phyloP scores from a whole-genome alignment of 306 rosid genomes.

The Dalbergia cultrata region DNA sequence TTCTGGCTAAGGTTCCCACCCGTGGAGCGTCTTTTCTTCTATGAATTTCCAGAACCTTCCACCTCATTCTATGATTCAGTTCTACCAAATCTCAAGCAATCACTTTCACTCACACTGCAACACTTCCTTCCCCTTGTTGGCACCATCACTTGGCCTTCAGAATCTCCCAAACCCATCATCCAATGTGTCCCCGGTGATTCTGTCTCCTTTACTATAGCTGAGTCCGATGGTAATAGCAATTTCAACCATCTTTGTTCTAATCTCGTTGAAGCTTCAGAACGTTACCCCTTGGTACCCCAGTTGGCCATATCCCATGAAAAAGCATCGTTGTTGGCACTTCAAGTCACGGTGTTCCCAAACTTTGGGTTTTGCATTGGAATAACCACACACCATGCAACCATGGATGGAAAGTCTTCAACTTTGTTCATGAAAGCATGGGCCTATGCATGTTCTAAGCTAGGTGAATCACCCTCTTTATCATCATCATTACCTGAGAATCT shows the following conservation, averaged over 20 bases:
- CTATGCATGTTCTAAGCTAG: not conserved
- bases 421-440: slow-evolving; percentile 45
- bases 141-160: slow-evolving; percentile 37
- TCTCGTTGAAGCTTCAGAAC: not conserved
- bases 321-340: slow-evolving; percentile 33
- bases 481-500: slow-evolving; percentile 22
- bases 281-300: slow-evolving; percentile 7
- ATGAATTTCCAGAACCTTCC: slow-evolving; percentile 9
- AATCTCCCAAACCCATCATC: slow-evolving; percentile 34
- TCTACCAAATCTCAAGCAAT: slow-evolving; percentile 44
- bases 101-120: slow-evolving; percentile 48
- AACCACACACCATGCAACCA: slow-evolving; percentile 47
- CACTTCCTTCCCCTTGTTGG: slow-evolving; percentile 47
- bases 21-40: slow-evolving; percentile 35
- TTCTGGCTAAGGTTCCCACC: slow-evolving; percentile 2
- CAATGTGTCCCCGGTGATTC: not conserved
- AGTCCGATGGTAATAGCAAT: slow-evolving; percentile 6
- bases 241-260: slow-evolving; percentile 22
- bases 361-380: slow-evolving; percentile 45
- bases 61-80: slow-evolving; percentile 33
- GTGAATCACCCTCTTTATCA: not conserved
- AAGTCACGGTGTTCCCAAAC: slow-evolving; percentile 42
- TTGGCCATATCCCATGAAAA: slow-evolving; percentile 32
- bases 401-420: slow-evolving; percentile 44
- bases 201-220: slow-evolving; percentile 44